A percentile compares a stretch with the other conserved stretches of the same genome.
phyloP scores from a whole-genome alignment of 495 filamentous ascomycete genomes.

The Penicillium canariense region DNA sequence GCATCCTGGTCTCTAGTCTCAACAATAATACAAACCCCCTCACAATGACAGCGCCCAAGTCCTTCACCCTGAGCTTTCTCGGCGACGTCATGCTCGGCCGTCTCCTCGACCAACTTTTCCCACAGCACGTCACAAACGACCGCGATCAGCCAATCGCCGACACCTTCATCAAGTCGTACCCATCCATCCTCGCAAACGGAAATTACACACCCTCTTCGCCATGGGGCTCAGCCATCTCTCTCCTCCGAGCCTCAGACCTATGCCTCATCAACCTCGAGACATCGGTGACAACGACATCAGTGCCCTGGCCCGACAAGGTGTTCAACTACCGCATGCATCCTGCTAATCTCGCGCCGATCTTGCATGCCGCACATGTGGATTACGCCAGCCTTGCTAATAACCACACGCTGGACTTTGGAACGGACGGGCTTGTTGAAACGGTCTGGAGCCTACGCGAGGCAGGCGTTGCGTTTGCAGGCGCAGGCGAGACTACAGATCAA shows the following conservation, averaged over 20 bases:
- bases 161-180: slow-evolving; percentile 14
- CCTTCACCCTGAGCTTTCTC: slow-evolving; percentile 33
- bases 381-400: slow-evolving; percentile 42
- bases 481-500: slow-evolving; percentile 29
- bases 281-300: slow-evolving; percentile 29
- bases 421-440: slow-evolving; percentile 34
- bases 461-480: slow-evolving; percentile 25
- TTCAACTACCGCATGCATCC: slow-evolving; percentile 48
- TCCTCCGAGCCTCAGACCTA: slow-evolving; percentile 32
- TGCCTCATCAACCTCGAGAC: slow-evolving; percentile 47
- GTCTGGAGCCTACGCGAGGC: slow-evolving; percentile 24
- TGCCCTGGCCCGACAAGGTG: slow-evolving; percentile 38
- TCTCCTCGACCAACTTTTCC: slow-evolving; percentile 43
- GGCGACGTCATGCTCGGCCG: slow-evolving; percentile 48
- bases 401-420: slow-evolving; percentile 39
- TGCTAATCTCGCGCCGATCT: slow-evolving; percentile 28
- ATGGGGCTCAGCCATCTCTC: slow-evolving; percentile 35
- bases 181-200: slow-evolving; percentile 9
- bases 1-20: not conserved
- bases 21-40: not conserved
- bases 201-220: slow-evolving; percentile 30
- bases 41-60: slow-evolving; percentile 7
- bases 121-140: slow-evolving; percentile 28
- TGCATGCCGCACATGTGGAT: slow-evolving; percentile 30
- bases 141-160: slow-evolving; percentile 19